phyloP scores from a whole-genome alignment of 2,329 filamentous ascomycete species.

The Chalaropsis thielavioides region DNA sequence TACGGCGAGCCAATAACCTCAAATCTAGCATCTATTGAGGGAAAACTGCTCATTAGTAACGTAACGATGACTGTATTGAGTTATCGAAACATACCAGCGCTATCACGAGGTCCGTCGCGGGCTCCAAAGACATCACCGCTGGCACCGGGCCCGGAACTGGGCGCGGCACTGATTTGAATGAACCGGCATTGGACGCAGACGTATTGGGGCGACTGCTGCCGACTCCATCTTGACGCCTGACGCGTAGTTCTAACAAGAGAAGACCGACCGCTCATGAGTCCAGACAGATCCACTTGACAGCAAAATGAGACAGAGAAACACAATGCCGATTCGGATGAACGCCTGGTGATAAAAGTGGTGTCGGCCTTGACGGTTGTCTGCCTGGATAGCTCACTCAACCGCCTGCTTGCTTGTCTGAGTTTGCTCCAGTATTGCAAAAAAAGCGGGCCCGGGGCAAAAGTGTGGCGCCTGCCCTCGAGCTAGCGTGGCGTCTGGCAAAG shows the following conservation, averaged over 20 bases:
- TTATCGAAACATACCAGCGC: slow-evolving; percentile 31
- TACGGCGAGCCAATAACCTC: slow-evolving; percentile 85
- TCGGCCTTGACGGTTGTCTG: neutral
- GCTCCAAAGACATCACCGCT: slow-evolving; percentile 46
- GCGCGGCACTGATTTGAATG: slow-evolving; percentile 49
- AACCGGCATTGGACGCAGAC: slow-evolving; percentile 42
- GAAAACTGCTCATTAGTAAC: neutral
- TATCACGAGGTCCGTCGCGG: slow-evolving; percentile 32
- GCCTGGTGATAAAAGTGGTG: neutral
- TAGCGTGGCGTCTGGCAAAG: neutral
- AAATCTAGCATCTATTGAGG: slow-evolving; percentile 66
- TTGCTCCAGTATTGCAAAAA: slow-evolving; percentile 7
- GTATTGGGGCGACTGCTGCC: slow-evolving; percentile 24
- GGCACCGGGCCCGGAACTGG: slow-evolving; percentile 41
- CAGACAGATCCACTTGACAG: neutral
- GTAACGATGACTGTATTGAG: neutral
- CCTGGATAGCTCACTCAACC: too few relatives aligned
- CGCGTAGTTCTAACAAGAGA: slow-evolving; percentile 4
- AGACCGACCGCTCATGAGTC: slow-evolving; percentile 5
- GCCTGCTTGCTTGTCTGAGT: neutral
- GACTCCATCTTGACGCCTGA: slow-evolving; percentile 16
- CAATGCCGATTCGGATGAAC: neutral
- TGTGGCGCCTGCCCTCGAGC: neutral
- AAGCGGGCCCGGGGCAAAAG: neutral
- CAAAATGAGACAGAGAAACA: neutral